Percentiles rank a stretch among this genome's conserved stretches.
Evolutionary conservation across 371 early-diverging fungal genomes (phyloP).

Genomic region (Lichtheimia corymbifera): DNA sequence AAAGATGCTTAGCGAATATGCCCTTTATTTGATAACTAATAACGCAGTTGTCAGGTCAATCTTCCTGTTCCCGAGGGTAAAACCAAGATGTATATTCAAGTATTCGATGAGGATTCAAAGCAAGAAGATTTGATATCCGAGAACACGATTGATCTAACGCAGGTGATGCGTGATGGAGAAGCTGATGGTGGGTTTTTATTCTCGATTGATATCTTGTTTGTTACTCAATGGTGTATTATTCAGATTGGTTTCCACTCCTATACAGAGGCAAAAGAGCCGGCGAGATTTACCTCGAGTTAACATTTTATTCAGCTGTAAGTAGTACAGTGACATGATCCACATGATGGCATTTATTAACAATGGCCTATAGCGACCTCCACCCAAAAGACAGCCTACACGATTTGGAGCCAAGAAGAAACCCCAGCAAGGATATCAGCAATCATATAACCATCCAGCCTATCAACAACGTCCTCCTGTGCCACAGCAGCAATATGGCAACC

Average conservation of each 20-base stretch:
- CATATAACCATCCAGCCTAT: not conserved
- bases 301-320: constrained; percentile 58
- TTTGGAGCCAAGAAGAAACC: not conserved
- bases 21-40: not conserved
- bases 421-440: not conserved
- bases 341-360: not conserved
- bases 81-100: constrained; percentile 38
- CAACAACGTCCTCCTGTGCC: constrained; percentile 12
- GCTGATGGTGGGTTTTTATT: constrained; percentile 57
- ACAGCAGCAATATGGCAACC: constrained; percentile 18
- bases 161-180: constrained; percentile 65
- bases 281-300: constrained; percentile 57
- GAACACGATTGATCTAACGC: constrained; percentile 60
- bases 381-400: constrained; percentile 42
- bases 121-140: constrained; percentile 68
- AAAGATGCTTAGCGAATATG: not conserved
- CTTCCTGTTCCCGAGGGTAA: constrained; percentile 48
- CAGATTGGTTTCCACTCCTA: constrained; percentile 54
- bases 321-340: not conserved
- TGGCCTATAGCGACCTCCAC: constrained; percentile 30
- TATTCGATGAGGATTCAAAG: constrained; percentile 48
- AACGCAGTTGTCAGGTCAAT: constrained; percentile 29
- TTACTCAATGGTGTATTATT: not conserved
- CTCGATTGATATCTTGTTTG: not conserved
- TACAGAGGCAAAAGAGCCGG: constrained; percentile 57